Evolutionary conservation across 2,329 filamentous ascomycete species (phyloP), one percentile per base, ranked within the genome.

Genomic region (Clonostachys rhizophaga): DNA sequence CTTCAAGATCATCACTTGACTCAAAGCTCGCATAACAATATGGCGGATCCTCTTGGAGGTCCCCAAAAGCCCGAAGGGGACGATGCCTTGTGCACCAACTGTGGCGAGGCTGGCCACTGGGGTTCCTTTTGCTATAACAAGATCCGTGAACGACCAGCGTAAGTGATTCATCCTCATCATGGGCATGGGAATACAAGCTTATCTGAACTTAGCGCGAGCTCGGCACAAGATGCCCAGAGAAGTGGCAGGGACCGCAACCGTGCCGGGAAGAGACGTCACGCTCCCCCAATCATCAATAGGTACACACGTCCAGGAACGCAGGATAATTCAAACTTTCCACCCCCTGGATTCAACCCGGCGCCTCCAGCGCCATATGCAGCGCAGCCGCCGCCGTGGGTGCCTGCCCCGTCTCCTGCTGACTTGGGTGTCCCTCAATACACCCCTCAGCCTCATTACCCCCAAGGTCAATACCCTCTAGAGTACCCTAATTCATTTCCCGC

Each of bases 51-150:
- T 18, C 17, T 10, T 10, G 44, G 44, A 8, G 17, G 42, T 5
- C 18, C 20, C 14, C 24, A n/a, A 30, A 49, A 64, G 57, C 20
- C 50, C 63, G 30, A 63, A 67, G 42, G 65, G 24, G 24, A 24
- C 24, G 7, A 69, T 48, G 55, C 66, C 44, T 60, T 68, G 52
- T 81, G 78, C 59, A 79, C 78, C 58, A 80, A 79, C 55, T 81
- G 78, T 54, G 75, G 75, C 45, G 58, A 61, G 43, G 60, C 63
- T 33, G 72, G 73, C 5, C 78, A 81, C 56, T 79, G 75, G 66
- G 65, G 20, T 20, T 20, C 20, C 74, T 12, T 62, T 78, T 45
- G 74, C 74, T 8, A 44, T 81, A 77, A 55, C 76, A 75, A 8
- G 71, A 78, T 49, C 69, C 64, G 74, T 50, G 59, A 64, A 52